Percentiles rank a stretch among this genome's conserved stretches.
Conservation (phyloP, 2,329 filamentous ascomycete genomes). For the Sordariomycetes sp. region DNA sequence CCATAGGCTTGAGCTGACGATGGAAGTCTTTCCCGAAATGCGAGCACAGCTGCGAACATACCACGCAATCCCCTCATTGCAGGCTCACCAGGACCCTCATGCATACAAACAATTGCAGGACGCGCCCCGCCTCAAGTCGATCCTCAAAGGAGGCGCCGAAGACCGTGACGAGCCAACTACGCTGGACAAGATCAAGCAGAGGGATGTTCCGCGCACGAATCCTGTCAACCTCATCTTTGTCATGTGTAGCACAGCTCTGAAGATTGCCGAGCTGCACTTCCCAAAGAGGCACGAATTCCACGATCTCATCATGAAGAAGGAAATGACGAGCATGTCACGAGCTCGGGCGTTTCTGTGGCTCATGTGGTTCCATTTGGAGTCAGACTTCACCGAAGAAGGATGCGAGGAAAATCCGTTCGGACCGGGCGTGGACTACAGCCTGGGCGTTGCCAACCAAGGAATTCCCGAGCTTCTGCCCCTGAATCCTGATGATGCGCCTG, state of each 20-base stretch:
- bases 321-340: constrained; percentile 71
- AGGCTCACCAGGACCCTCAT: constrained; percentile 88
- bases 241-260: constrained; percentile 79
- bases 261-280: constrained; percentile 90
- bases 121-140: constrained; percentile 90
- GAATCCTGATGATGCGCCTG: constrained; percentile 38
- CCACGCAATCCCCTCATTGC: constrained; percentile 92
- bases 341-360: constrained; percentile 91
- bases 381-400: constrained; percentile 82
- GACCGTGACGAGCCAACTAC: constrained; percentile 77
- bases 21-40: constrained; percentile 96
- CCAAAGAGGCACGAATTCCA: constrained; percentile 82
- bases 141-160: constrained; percentile 92
- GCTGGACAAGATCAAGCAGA: constrained; percentile 69
- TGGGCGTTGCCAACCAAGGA: constrained; percentile 57
- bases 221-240: constrained; percentile 97
- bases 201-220: constrained; percentile 67
- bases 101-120: constrained; percentile 98
- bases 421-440: constrained; percentile 53
- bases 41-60: constrained; percentile 94
- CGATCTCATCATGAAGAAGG: constrained; percentile 87
- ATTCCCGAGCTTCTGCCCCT: constrained; percentile 58
- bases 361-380: constrained; percentile 99
- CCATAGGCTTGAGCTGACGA: constrained; percentile 20
- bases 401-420: constrained; percentile 90